Evolutionary conservation across 1,139 yeast genomes (phyloP), one percentile per base, ranked within the genome.

Genomic region (Arxiozyma slooffiae): DNA sequence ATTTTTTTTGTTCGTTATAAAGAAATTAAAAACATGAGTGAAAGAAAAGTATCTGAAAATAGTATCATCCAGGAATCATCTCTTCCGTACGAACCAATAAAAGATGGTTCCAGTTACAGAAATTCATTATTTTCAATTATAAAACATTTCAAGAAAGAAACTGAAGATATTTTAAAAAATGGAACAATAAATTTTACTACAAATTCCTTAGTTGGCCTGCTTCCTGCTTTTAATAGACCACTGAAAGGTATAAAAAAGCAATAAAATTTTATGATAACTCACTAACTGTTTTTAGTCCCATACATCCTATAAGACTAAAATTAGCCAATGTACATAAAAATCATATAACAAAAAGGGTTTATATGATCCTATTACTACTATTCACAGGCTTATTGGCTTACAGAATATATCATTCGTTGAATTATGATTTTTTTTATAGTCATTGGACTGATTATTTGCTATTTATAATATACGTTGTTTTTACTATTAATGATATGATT

Each of bases 401-500:
- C 56, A 65, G 82, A 48, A 60, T 60, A 1, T 62, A 58, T 45
- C 34, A 53, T 20, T 60, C 63, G 2, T 41, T 49, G 1, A 49
- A 58, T 20, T 36, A 51, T 17, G 46, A 52, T 36, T 57, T 61
- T 41, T 48, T 61, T 1, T 55, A 61, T 46, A 52, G 62, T 53
- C 72, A 69, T 51, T 78, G 84, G 82, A 74, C 78, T 0, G 94
- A 85, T 60, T 67, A 82, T 20, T 71, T 66, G 0, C 74, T 84
- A 34, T 57, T 62, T 22, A 39, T 62, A 20, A 21, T 59, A 11
- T 60, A 55, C 42, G 38, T 76, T 1, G 51, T 80, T 11, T 88
- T 83, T 63, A 83, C 97, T 0, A 18, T 74, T 1, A 95, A 87
- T 59, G 74, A 81, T 46, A 44, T 67, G 0, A 67, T 76, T 4